Base-by-base conservation (phyloP, 257 asterid genomes). In the Scutellaria galericulata region DNA sequence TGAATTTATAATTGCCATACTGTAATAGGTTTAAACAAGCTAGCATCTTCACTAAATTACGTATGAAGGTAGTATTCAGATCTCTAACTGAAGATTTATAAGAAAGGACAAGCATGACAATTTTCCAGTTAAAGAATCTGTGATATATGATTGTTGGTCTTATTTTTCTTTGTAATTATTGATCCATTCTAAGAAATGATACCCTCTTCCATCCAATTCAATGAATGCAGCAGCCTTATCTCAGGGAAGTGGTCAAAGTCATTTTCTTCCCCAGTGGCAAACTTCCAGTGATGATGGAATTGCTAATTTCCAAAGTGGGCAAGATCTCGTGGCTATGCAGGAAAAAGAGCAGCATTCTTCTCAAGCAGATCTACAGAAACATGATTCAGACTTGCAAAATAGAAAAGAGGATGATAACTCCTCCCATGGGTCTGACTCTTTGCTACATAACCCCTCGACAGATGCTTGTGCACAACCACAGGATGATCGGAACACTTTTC, bases 221-320 rank as follows among this genome's bases (percentile, higher is more conserved):
- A 71, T 37, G 56, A 61, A 48, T 72, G 83, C 79, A 71, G 85
- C 76, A 71, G 84, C 83, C 18, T 62, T 88, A 63, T 80, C 91
- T 79, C 84, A 79, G 74, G 85, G 82, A 72, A 78, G 75, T 81
- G 67, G 87, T 71, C 81, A 74, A 20, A 75, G 80, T 77, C 89
- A 81, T 57, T 82, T 84, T 83, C 83, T 76, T 73, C 70, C 85
- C 4, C 90, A 83, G 48, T 89, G 93, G 95, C 83, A 87, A 74
- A 84, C 83, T 54, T 75, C 93, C 13, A 75, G 79, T 64, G 84
- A 77, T 13, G 86, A 84, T 5, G 96, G 87, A 77, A 79, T 68
- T 72, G 72, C 42, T 74, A 84, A 65, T 68, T 70, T 74, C 66
- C 88, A 67, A 68, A 82, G 79, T 65, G 89, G 83, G 70, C 86